Evolutionary conservation across 2,329 filamentous ascomycete genomes (phyloP).

Genomic region (Trichothecium roseum): DNA sequence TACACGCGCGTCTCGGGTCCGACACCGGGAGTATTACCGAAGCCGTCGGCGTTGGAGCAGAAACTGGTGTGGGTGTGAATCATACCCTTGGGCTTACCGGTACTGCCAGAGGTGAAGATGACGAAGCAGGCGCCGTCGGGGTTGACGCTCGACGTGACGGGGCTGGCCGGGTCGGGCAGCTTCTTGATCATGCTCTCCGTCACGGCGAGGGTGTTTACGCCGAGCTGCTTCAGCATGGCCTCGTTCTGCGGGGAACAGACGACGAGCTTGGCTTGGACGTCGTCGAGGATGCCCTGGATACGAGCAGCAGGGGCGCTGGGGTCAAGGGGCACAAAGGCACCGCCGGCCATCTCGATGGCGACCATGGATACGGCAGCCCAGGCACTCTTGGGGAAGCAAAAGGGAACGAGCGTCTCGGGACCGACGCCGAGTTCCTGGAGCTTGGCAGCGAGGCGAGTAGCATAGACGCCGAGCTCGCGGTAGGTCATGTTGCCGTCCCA

Average conservation of each 20-base stretch:
- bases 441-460: conserved; percentile 28
- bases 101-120: conserved; percentile 5
- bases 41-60: conserved; percentile 9
- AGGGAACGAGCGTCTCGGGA: conserved; percentile 28
- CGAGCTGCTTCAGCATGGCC: conserved; percentile 23
- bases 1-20: conserved; percentile 14
- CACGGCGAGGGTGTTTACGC: conserved; percentile 20
- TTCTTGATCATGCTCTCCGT: conserved; percentile 6
- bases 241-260: conserved; percentile 28
- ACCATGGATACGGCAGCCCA: conserved; percentile 34
- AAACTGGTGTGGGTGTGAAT: conserved; percentile 8
- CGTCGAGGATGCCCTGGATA: conserved; percentile 30
- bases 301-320: conserved; percentile 33
- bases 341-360: conserved; percentile 36
- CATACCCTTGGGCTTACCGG: conserved; percentile 4
- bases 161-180: too few species aligned
- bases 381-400: conserved; percentile 37
- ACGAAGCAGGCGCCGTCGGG: not conserved
- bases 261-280: conserved; percentile 26
- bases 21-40: conserved; percentile 12
- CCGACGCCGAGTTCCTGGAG: conserved; percentile 23
- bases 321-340: conserved; percentile 33
- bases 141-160: too few species aligned
- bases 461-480: conserved; percentile 28
- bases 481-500: conserved; percentile 25